Percentiles rank a stretch among this genome's conserved stretches.
Conservation (phyloP, 805 yeast species). For the Saturnispora besseyi region DNA sequence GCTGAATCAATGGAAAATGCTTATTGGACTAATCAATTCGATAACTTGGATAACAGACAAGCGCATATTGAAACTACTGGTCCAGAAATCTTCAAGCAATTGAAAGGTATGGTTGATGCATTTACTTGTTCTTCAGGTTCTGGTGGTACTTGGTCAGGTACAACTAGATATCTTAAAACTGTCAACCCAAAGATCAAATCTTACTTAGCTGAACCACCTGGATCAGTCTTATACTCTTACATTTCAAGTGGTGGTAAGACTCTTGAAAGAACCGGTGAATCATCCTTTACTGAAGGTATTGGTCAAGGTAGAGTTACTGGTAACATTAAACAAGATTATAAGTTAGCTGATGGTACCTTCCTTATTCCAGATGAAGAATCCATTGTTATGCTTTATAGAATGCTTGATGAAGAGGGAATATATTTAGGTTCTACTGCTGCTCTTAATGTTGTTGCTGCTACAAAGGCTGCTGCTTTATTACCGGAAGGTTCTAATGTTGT, state of each 20-base stretch:
- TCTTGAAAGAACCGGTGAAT: constrained; percentile 57
- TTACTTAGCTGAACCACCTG: constrained; percentile 89
- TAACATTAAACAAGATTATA: constrained; percentile 66
- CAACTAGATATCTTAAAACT: constrained; percentile 67
- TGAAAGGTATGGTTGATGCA: constrained; percentile 72
- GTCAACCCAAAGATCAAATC: constrained; percentile 54
- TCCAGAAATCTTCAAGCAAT: constrained; percentile 85
- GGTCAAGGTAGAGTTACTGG: constrained; percentile 92
- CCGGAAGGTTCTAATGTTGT: constrained; percentile 80
- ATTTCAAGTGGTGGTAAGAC: constrained; percentile 61
- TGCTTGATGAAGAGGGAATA: constrained; percentile 84
- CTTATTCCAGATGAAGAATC: constrained; percentile 71
- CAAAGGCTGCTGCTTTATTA: constrained; percentile 58
- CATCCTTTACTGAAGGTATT: constrained; percentile 91
- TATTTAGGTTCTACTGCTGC: constrained; percentile 89
- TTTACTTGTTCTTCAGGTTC: constrained; percentile 91
- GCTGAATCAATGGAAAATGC: constrained; percentile 72
- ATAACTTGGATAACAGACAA: constrained; percentile 76
- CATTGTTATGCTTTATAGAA: constrained; percentile 73
- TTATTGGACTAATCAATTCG: constrained; percentile 94
- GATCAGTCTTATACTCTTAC: constrained; percentile 74
- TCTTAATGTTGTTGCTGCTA: constrained; percentile 84
- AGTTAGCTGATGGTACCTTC: constrained; percentile 69
- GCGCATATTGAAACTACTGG: constrained; percentile 90
- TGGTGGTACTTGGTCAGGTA: constrained; percentile 89